These are phyloP conservation scores for Epichloe elymi DNA, from an alignment of 2,329 filamentous ascomycete genomes.

Conservation along the genomic window DNA sequence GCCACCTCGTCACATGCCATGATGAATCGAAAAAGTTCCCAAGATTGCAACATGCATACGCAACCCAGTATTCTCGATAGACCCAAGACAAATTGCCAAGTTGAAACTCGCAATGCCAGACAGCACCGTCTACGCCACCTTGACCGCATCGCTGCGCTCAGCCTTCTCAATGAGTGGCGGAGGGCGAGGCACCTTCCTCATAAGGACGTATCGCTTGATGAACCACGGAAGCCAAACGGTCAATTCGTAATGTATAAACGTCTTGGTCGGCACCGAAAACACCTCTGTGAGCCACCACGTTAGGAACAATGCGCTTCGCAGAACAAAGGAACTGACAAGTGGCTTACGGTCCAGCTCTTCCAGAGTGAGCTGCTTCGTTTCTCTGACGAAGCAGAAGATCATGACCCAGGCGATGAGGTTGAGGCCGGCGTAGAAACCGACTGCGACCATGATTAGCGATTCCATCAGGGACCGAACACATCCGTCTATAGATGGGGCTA, in stretches of 20 bases:
- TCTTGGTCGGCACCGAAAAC: slow-evolving; percentile 19
- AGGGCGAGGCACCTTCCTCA: slow-evolving; percentile 19
- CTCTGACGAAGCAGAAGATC: slow-evolving; percentile 35
- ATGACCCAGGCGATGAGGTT: slow-evolving; percentile 30
- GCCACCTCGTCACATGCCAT: too few relatives aligned
- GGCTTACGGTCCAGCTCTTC: slow-evolving; percentile 24
- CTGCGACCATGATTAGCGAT: background rate
- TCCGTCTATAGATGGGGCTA: background rate
- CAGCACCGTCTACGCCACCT: background rate
- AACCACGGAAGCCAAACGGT: slow-evolving; percentile 23
- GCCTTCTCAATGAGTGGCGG: slow-evolving; percentile 16
- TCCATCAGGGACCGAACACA: too few relatives aligned
- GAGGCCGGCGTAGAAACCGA: slow-evolving; percentile 31
- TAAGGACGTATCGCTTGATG: slow-evolving; percentile 23
- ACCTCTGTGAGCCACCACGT: slow-evolving; percentile 12
- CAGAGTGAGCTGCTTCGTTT: slow-evolving; percentile 34
- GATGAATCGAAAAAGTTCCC: too few relatives aligned
- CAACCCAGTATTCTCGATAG: too few relatives aligned
- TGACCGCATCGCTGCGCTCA: slow-evolving; percentile 2
- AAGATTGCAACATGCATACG: too few relatives aligned
- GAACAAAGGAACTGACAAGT: background rate
- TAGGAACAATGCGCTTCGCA: background rate
- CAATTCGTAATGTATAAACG: slow-evolving; percentile 19
- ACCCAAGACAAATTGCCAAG: too few relatives aligned
- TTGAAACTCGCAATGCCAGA: too few relatives aligned